Evolutionary conservation across 2,329 filamentous ascomycete species (phyloP).

Genomic region (Corinectria fuckeliana): DNA sequence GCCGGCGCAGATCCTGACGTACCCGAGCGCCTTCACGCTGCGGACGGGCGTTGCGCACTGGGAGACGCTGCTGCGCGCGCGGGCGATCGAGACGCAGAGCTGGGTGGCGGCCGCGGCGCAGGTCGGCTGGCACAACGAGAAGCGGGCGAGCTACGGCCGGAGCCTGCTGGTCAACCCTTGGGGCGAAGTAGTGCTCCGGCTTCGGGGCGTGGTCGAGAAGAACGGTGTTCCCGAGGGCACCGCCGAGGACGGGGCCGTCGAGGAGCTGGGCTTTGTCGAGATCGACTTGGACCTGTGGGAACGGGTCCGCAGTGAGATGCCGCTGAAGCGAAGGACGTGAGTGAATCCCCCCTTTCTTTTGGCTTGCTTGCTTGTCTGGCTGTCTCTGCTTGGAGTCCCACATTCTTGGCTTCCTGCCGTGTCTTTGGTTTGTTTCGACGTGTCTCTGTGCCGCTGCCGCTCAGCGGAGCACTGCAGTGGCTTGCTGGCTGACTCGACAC

Average conservation of each 20-base stretch:
- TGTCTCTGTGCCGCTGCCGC: neutral
- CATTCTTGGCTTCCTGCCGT: neutral
- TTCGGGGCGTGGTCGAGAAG: slow-evolving; percentile 60
- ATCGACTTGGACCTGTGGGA: slow-evolving; percentile 57
- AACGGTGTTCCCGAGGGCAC: slow-evolving; percentile 39
- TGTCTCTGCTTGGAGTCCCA: neutral
- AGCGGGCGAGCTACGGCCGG: slow-evolving; percentile 82
- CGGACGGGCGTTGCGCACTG: slow-evolving; percentile 87
- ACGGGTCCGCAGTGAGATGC: slow-evolving; percentile 59
- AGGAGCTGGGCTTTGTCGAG: slow-evolving; percentile 61
- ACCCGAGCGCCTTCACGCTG: slow-evolving; percentile 90
- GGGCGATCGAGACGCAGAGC: slow-evolving; percentile 88
- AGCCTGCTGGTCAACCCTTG: slow-evolving; percentile 87
- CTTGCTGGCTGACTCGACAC: slow-evolving; percentile 8
- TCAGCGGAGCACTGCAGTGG: neutral
- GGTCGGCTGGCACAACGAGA: slow-evolving; percentile 73
- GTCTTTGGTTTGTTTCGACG: neutral
- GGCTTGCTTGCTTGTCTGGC: neutral
- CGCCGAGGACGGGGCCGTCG: slow-evolving; percentile 46
- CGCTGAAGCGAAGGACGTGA: slow-evolving; percentile 58
- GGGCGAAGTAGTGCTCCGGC: slow-evolving; percentile 75
- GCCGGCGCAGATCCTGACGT: slow-evolving; percentile 77
- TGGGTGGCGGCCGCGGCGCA: slow-evolving; percentile 91
- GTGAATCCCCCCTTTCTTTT: slow-evolving; percentile 37
- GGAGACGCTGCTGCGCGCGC: slow-evolving; percentile 76